Percentiles rank a stretch among this genome's conserved stretches.
Evolutionary conservation across 176 grass and related monocot species (phyloP).

Genomic region (Oryza brachyantha): DNA sequence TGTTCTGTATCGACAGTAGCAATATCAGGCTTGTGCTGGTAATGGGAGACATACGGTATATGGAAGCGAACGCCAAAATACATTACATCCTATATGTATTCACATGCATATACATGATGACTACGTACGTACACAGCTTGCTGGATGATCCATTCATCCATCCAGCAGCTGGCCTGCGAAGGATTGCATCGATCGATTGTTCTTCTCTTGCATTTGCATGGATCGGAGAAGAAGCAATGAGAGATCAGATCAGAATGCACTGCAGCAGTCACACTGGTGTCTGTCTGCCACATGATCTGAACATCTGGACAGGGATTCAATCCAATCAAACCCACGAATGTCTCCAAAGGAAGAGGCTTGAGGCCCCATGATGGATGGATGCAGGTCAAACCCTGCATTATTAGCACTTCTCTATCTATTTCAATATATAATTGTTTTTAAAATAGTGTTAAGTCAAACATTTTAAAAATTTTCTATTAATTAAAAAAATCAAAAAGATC

Average conservation of each 20-base stretch:
- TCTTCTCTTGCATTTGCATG: neutral
- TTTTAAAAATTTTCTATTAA: too few species aligned
- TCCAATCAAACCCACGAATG: neutral
- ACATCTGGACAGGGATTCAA: neutral
- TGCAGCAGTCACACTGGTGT: neutral
- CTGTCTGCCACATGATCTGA: conserved; percentile 3
- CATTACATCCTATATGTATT: neutral
- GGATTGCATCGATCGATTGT: neutral
- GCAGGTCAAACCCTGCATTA: conserved; percentile 12
- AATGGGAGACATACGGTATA: conserved; percentile 30
- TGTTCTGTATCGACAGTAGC: too few species aligned
- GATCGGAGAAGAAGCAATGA: neutral
- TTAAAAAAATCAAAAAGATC: too few species aligned
- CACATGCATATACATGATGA: neutral
- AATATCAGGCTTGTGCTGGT: neutral
- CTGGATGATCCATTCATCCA: neutral
- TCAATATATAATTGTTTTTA: too few species aligned
- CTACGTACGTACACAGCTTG: too few species aligned
- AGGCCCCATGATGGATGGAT: neutral
- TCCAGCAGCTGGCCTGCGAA: neutral
- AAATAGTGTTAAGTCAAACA: too few species aligned
- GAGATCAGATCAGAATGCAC: neutral
- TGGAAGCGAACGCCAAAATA: conserved; percentile 18
- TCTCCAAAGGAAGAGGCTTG: neutral
- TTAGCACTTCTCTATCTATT: too few species aligned